Conservation (phyloP, 345 rosid species). For the Gossypium anomalum region DNA sequence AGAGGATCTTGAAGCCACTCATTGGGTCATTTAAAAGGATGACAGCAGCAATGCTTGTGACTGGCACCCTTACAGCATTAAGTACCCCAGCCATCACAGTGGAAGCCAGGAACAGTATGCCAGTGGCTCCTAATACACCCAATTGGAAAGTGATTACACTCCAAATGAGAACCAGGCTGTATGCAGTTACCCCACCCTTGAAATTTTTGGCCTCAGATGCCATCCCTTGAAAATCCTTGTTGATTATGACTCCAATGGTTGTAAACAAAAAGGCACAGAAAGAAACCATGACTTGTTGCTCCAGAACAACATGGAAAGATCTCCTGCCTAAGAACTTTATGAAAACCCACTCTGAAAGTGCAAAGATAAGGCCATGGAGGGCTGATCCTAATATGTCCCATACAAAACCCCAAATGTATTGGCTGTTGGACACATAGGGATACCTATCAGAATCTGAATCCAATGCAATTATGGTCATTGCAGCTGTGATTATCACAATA, state of each 20-base stretch:
- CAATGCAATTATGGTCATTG: constrained; percentile 64
- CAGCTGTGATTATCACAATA: constrained; percentile 60
- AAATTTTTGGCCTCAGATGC: constrained; percentile 43
- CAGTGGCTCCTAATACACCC: constrained; percentile 71
- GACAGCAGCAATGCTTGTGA: constrained; percentile 72
- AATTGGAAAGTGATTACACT: constrained; percentile 63
- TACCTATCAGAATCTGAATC: constrained; percentile 75
- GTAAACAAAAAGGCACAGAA: constrained; percentile 59
- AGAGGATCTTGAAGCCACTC: constrained; percentile 85
- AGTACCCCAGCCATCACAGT: constrained; percentile 82
- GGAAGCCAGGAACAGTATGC: constrained; percentile 65
- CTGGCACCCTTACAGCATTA: constrained; percentile 77
- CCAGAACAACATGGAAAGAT: constrained; percentile 82
- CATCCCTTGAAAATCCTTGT: constrained; percentile 50
- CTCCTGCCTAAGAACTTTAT: constrained; percentile 61
- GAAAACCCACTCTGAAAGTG: constrained; percentile 72
- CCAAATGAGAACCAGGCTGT: constrained; percentile 55
- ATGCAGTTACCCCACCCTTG: constrained; percentile 46
- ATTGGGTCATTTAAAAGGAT: constrained; percentile 73
- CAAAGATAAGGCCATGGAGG: constrained; percentile 83
- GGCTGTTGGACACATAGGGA: constrained; percentile 37
- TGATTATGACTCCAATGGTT: constrained; percentile 56
- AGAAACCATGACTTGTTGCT: constrained; percentile 83
- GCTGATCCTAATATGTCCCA: constrained; percentile 87
- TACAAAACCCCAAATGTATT: constrained; percentile 62